Evolutionary conservation across 1,284 basidiomycete genomes (phyloP).

Genomic region (Trametes pubescens): DNA sequence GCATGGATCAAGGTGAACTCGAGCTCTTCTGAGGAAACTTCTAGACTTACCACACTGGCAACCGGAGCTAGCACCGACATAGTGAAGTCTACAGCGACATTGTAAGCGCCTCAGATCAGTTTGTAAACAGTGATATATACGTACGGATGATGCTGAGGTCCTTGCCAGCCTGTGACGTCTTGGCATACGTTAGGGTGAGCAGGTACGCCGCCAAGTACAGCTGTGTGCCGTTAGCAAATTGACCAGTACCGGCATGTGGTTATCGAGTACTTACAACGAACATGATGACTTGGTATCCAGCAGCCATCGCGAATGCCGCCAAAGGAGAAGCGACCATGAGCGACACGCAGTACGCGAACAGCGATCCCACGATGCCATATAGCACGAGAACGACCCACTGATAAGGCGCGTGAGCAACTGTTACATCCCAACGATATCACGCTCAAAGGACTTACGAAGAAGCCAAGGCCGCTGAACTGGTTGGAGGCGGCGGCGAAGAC

Average conservation of each 20-base stretch:
- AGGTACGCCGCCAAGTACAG: constrained; percentile 72
- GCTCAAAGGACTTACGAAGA: constrained; percentile 58
- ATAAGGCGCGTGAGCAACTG: neutral
- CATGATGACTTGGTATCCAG: constrained; percentile 79
- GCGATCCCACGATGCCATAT: constrained; percentile 72
- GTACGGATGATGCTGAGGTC: constrained; percentile 69
- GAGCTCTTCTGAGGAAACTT: neutral
- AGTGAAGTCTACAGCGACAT: constrained; percentile 59
- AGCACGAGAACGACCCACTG: constrained; percentile 78
- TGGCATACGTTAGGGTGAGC: constrained; percentile 74
- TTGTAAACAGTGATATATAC: constrained; percentile 23
- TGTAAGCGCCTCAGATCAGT: neutral
- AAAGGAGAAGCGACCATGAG: constrained; percentile 71
- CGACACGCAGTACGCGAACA: constrained; percentile 76
- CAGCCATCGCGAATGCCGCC: constrained; percentile 76
- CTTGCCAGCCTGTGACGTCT: constrained; percentile 58
- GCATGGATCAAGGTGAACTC: neutral
- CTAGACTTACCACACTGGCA: constrained; percentile 66
- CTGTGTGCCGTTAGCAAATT: constrained; percentile 44
- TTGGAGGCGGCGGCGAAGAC: constrained; percentile 64
- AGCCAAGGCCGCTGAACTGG: constrained; percentile 77
- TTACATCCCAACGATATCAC: neutral
- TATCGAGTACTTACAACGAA: constrained; percentile 60
- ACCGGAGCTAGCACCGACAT: constrained; percentile 74
- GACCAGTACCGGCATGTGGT: neutral